Conservation (phyloP, 140 eudicot species). For the Cichorium intybus region DNA sequence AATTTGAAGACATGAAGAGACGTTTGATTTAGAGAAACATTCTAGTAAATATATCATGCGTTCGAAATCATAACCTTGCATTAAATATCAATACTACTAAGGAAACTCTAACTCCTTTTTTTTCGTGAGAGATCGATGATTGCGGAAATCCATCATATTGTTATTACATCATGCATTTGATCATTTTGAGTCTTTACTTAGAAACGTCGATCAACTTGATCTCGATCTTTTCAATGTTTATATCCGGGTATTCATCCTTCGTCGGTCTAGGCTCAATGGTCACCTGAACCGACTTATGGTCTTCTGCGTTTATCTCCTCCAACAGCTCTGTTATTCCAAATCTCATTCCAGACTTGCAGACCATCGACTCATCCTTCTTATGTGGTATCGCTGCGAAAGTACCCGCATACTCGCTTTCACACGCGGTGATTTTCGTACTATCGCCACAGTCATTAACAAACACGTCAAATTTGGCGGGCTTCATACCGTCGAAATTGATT, state of each 20-base stretch:
- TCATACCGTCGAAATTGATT: neutral
- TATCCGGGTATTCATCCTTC: no score
- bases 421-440: neutral
- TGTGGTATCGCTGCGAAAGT: slow-evolving; percentile 33
- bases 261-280: neutral
- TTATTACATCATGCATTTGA: neutral
- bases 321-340: neutral
- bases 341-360: neutral
- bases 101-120: neutral
- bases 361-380: neutral
- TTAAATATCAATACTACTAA: neutral
- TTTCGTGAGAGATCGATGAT: neutral
- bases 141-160: neutral
- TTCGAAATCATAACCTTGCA: neutral
- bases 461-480: slow-evolving; percentile 40
- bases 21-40: no score
- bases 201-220: neutral
- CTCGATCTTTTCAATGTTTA: slow-evolving; percentile 10
- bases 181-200: neutral
- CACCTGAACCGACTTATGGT: slow-evolving; percentile 4
- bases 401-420: slow-evolving; percentile 45
- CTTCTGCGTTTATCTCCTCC: slow-evolving; percentile 30
- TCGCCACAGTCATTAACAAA: slow-evolving; percentile 38
- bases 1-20: no score
- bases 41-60: no score